Conservation (phyloP, 352 stramenopile genomes). For the Blastocystis sp. region DNA sequence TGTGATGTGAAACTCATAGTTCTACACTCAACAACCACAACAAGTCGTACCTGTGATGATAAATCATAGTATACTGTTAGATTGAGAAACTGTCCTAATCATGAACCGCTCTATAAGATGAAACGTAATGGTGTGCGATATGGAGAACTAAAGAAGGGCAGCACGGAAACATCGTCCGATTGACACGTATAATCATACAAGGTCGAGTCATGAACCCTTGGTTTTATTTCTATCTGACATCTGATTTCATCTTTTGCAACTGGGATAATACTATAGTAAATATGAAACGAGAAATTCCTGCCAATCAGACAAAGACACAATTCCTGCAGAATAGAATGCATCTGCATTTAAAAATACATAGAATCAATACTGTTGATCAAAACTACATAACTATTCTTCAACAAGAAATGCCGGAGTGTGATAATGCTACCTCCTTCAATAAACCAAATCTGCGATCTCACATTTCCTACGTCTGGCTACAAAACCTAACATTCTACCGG, state of each 20-base stretch:
- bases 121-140: neutral
- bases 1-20: conserved; percentile 35
- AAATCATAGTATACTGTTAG: conserved; percentile 33
- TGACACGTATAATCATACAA: conserved; percentile 10
- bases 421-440: neutral
- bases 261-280: neutral
- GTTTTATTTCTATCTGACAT: neutral
- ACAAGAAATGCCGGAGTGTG: neutral
- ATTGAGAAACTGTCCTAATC: neutral
- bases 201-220: neutral
- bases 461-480: neutral
- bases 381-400: conserved; percentile 24
- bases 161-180: neutral
- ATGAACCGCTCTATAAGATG: neutral
- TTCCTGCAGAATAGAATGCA: neutral
- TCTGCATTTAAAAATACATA: neutral
- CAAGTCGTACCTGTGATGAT: neutral
- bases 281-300: neutral
- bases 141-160: neutral
- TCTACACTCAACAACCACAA: neutral
- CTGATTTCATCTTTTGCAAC: neutral
- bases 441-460: neutral
- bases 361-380: conserved; percentile 3
- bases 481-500: neutral
- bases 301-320: neutral